Evolutionary conservation across 768 basidiomycete genomes (phyloP).

Genomic region (Gautieria morchelliformis): DNA sequence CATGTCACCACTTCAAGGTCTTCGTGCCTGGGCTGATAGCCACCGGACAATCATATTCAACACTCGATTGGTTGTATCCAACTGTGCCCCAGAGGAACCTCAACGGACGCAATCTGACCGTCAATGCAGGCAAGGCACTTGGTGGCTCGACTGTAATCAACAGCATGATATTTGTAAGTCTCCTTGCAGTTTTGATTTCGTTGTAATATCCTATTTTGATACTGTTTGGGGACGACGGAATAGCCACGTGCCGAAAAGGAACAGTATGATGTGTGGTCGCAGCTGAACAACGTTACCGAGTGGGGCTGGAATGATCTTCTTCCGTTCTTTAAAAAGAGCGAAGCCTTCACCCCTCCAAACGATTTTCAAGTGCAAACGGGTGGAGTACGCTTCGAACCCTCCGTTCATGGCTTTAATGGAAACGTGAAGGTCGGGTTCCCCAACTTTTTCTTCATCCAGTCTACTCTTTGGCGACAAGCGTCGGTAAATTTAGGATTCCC

Average conservation of each 20-base stretch:
- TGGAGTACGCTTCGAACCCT: background rate
- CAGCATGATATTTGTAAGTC: conserved; percentile 10
- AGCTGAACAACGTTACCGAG: conserved; percentile 10
- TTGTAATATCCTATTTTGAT: background rate
- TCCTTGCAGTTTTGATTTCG: background rate
- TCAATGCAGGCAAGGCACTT: conserved; percentile 16
- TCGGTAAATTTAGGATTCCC: background rate
- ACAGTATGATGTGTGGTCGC: conserved; percentile 16
- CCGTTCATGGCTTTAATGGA: conserved; percentile 1
- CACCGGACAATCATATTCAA: conserved; percentile 6
- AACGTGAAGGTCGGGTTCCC: conserved; percentile 1
- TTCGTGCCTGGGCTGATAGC: conserved; percentile 11
- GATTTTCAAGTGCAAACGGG: background rate
- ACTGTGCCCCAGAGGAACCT: conserved; percentile 8
- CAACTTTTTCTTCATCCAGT: conserved; percentile 6
- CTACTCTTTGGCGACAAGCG: conserved; percentile 2
- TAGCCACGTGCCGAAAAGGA: conserved; percentile 11
- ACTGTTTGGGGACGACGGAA: background rate
- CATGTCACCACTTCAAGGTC: conserved; percentile 4
- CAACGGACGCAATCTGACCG: conserved; percentile 2
- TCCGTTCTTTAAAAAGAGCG: conserved; percentile 19
- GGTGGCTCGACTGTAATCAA: conserved; percentile 20
- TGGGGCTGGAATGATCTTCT: conserved; percentile 19
- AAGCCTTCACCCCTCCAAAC: conserved; percentile 27
- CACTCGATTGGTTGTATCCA: conserved; percentile 14